Conservation (phyloP, 108 stramenopile species). For the Chaetoceros muelleri region DNA sequence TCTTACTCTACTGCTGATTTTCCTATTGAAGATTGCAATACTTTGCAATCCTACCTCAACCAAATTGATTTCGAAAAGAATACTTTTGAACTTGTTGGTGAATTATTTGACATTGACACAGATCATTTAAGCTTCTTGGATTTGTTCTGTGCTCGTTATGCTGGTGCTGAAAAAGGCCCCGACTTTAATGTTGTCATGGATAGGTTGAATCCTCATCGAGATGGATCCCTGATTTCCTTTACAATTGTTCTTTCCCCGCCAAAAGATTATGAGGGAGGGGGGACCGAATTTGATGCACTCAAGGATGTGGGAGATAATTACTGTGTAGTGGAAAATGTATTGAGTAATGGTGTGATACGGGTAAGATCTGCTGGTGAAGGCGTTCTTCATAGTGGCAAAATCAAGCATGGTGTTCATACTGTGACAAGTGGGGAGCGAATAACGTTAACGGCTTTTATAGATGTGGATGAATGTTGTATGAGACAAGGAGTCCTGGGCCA, state of each 20-base stretch:
- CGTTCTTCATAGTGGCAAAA: conserved; percentile 53
- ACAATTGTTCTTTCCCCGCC: conserved; percentile 43
- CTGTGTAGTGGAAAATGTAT: conserved; percentile 6
- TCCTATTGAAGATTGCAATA: conserved; percentile 45
- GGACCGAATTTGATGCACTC: conserved; percentile 68
- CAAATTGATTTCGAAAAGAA: conserved; percentile 34
- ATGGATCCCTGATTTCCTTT: conserved; percentile 61
- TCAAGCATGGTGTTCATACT: conserved; percentile 60
- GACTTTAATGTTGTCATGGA: conserved; percentile 33
- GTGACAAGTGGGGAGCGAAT: conserved; percentile 48
- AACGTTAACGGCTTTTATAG: conserved; percentile 63
- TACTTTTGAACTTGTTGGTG: conserved; percentile 26
- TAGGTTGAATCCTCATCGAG: conserved; percentile 56
- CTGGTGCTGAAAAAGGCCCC: conserved; percentile 9
- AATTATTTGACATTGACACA: conserved; percentile 34
- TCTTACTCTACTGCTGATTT: conserved; percentile 65
- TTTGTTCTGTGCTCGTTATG: conserved; percentile 63
- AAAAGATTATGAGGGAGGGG: conserved; percentile 50
- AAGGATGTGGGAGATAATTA: conserved; percentile 24
- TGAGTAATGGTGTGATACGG: conserved; percentile 36
- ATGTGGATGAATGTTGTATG: conserved; percentile 38
- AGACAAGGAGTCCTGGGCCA: conserved; percentile 29
- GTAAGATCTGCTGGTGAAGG: conserved; percentile 40
- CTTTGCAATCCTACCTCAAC: conserved; percentile 30
- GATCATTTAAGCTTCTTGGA: conserved; percentile 50